These are phyloP conservation scores for Lantana camara DNA, from an alignment of 257 asterid species.

Conservation along the genomic window DNA sequence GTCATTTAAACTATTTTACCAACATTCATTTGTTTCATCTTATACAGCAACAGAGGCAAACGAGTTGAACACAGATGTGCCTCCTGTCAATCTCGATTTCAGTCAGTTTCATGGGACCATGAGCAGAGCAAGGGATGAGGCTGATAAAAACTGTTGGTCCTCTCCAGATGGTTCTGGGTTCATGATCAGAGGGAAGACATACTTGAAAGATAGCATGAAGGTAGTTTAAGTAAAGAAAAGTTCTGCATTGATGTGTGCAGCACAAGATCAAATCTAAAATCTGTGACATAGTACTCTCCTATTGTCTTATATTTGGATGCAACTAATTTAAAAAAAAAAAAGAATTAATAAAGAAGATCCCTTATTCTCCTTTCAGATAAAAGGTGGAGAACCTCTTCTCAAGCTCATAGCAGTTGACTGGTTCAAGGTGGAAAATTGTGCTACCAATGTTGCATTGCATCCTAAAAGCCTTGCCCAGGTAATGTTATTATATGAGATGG, in stretches of 20 bases:
- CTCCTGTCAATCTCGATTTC: constrained; percentile 58
- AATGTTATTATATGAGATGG: constrained; percentile 19
- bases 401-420: constrained; percentile 97
- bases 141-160: constrained; percentile 85
- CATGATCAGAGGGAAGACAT: constrained; percentile 93
- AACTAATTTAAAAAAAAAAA: background rate
- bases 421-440: constrained; percentile 78
- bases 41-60: constrained; percentile 52
- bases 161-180: constrained; percentile 91
- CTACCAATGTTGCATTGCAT: constrained; percentile 74
- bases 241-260: background rate
- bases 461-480: constrained; percentile 92
- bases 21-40: constrained; percentile 26
- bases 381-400: constrained; percentile 93
- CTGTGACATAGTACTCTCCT: background rate
- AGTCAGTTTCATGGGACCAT: constrained; percentile 71
- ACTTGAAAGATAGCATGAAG: constrained; percentile 85
- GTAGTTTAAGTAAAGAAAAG: constrained; percentile 36
- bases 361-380: constrained; percentile 54
- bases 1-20: constrained; percentile 14
- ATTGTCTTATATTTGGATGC: background rate
- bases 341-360: background rate
- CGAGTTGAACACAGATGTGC: constrained; percentile 53
- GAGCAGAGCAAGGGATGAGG: constrained; percentile 75
- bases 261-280: background rate